Evolutionary conservation across 2,329 filamentous ascomycete genomes (phyloP), one percentile per base, ranked within the genome.

Genomic region (Thelonectria blattea): DNA sequence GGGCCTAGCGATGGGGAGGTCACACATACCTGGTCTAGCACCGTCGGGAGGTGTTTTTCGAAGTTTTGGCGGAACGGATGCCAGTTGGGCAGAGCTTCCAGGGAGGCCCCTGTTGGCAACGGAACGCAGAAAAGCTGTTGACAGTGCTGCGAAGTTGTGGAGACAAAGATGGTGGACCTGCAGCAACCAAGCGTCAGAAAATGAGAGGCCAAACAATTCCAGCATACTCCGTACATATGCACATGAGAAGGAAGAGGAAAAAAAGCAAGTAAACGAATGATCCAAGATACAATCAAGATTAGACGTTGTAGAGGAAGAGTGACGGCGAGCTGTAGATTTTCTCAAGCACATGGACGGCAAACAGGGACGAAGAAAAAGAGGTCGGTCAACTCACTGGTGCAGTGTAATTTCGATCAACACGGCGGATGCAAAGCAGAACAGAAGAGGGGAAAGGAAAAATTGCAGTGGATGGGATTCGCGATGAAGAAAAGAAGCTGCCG

Each of bases 381-480:
- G 52, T 37, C 34, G n/a, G 17, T 17, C 17, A 41, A 41, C 45
- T 17, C 42, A 52, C 43, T 11, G 24, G 20, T 15, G 4, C 12
- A 37, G 5, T 9, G 27, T 37, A 24, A 42, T 30, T 17, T 53
- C 15, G 43, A 42, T 18, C 39, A 24, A 52, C 39, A 34, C 22
- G 20, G 45, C 2, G 43, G 43, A 46, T 27, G 45, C n/a, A 22
- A 15, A 49, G 8, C 10, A 39, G 49, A 54, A 22, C 42, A 37
- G 27, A 43, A 27, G 42, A 43, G 42, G 30, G 24, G 22, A 47
- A 42, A 52, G 34, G 1, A 41, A 41, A 52, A 27, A 11, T 55
- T 58, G 50, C 47, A 52, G 45, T 54, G 52, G 56, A 59, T 55
- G 56, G 52, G 60, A 63, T 30, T 53, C 22, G 43, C 17, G 45